A percentile compares a stretch with the other conserved stretches of the same genome.
These are phyloP conservation scores for Didymella keratinophila DNA, from an alignment of 2,329 filamentous ascomycete species.

Conservation along the genomic window DNA sequence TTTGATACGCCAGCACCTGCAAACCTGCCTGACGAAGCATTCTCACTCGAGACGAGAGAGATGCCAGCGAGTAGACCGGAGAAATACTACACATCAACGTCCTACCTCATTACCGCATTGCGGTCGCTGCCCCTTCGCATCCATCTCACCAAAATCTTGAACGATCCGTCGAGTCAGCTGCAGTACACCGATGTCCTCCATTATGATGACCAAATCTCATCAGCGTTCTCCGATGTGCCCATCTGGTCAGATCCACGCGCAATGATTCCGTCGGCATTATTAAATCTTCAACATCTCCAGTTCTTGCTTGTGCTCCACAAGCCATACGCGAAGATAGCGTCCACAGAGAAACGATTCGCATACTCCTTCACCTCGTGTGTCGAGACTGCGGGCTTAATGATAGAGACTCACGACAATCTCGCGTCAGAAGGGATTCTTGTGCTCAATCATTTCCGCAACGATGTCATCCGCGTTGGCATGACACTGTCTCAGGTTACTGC, in stretches of 20 bases:
- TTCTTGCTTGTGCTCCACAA: conserved; percentile 47
- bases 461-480: conserved; percentile 40
- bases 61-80: conserved; percentile 35
- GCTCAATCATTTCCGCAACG: conserved; percentile 42
- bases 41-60: conserved; percentile 42
- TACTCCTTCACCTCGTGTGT: conserved; percentile 46
- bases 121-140: conserved; percentile 43
- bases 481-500: conserved; percentile 39
- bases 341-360: conserved; percentile 35
- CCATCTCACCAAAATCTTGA: conserved; percentile 44
- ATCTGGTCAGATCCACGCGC: conserved; percentile 34
- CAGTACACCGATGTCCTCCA: conserved; percentile 45
- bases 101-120: conserved; percentile 36
- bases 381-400: conserved; percentile 38
- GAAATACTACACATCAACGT: conserved; percentile 43
- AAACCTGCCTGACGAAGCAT: conserved; percentile 61
- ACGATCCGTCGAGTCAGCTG: conserved; percentile 40
- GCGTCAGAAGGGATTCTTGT: conserved; percentile 29
- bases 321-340: conserved; percentile 42
- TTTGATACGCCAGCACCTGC: conserved; percentile 60
- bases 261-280: conserved; percentile 30
- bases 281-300: conserved; percentile 46
- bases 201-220: conserved; percentile 42
- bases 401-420: conserved; percentile 36
- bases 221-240: conserved; percentile 33